phyloP scores from a whole-genome alignment of 225 moss, liverwort and hornwort genomes.

The Neckera pumila region DNA sequence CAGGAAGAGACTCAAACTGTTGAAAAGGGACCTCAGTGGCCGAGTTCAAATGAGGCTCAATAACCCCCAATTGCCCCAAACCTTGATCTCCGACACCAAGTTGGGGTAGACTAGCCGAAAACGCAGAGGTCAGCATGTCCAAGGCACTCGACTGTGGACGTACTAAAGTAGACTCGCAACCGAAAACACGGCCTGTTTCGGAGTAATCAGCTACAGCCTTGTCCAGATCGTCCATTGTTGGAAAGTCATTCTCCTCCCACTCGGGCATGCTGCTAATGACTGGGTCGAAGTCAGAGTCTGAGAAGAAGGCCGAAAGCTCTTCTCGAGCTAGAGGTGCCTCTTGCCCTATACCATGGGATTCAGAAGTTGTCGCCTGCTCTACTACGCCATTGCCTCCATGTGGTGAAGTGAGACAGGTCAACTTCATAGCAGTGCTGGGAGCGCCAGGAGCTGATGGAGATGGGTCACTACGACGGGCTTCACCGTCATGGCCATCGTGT shows the following conservation, averaged over 20 bases:
- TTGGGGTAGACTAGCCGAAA: not conserved
- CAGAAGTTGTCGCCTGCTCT: not conserved
- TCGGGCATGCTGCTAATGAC: fast-evolving
- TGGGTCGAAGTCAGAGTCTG: not conserved
- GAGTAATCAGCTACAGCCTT: too few relatives aligned
- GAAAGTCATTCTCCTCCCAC: not conserved
- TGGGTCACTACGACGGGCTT: not conserved
- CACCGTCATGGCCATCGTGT: not conserved
- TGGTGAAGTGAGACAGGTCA: not conserved
- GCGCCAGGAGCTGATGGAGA: not conserved
- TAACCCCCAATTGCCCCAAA: too few relatives aligned
- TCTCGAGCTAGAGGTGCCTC: not conserved
- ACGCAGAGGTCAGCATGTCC: not conserved
- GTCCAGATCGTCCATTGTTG: not conserved
- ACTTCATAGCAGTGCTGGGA: not conserved
- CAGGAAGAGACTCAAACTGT: not conserved
- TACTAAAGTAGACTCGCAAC: not conserved
- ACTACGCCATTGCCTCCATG: not conserved
- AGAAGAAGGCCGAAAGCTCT: too few relatives aligned
- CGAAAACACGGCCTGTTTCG: not conserved
- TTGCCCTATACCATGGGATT: not conserved
- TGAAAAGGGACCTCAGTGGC: not conserved
- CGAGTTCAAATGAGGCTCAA: not conserved
- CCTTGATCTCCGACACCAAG: not conserved
- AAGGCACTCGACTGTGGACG: not conserved